Conservation (phyloP, 495 filamentous ascomycete genomes). For the Tuber calosporum region DNA sequence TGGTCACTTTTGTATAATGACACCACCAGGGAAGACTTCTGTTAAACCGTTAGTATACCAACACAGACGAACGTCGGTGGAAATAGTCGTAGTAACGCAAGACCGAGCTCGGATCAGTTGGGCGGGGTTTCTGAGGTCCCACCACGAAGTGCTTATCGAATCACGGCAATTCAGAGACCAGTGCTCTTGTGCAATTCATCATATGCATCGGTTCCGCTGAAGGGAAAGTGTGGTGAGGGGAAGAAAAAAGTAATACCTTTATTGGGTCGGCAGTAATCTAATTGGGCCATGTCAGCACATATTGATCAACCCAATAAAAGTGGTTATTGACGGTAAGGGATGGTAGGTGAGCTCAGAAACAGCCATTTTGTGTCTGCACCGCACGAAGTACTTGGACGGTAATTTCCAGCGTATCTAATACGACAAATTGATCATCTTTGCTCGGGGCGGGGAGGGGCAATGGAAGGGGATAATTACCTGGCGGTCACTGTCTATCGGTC, state of each 20-base stretch:
- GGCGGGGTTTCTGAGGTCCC: constrained; percentile 99
- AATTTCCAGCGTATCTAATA: constrained; percentile 98
- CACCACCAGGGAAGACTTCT: neutral
- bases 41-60: constrained; percentile 9
- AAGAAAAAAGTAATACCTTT: neutral
- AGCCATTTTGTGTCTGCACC: constrained; percentile 85
- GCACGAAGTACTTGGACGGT: constrained; percentile 83
- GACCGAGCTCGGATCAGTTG: constrained; percentile 66
- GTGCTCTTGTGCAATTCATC: constrained; percentile 92
- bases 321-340: constrained; percentile 6
- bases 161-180: constrained; percentile 94
- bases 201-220: constrained; percentile 27
- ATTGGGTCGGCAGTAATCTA: constrained; percentile 8
- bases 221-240: constrained; percentile 6
- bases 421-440: constrained; percentile 76
- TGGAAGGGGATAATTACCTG: constrained; percentile 1
- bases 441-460: constrained; percentile 18
- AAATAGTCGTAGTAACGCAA: constrained; percentile 3
- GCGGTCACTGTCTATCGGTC: neutral
- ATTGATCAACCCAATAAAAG: neutral
- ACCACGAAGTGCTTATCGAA: constrained; percentile 87
- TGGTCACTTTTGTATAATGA: neutral
- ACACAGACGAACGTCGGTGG: neutral
- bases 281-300: constrained; percentile 12
- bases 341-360: constrained; percentile 61